These are phyloP conservation scores for Ascoidea rubescens DNA, from an alignment of 805 yeast genomes.

Conservation along the genomic window DNA sequence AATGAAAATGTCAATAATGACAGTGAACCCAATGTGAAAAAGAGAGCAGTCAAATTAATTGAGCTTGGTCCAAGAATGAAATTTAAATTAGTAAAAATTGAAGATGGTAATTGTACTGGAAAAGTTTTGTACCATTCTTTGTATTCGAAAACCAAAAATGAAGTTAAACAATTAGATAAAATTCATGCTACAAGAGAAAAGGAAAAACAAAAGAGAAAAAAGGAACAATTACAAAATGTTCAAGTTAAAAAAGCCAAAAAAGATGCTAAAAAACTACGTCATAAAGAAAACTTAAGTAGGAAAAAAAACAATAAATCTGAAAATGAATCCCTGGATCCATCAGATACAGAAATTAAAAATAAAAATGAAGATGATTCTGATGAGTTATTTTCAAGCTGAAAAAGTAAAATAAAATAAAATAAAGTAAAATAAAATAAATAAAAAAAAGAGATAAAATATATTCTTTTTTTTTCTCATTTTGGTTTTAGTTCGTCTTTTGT, in stretches of 20 bases:
- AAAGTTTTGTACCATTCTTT: slow-evolving; percentile 75
- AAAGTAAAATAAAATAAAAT: no score
- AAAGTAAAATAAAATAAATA: no score
- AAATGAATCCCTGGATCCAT: slow-evolving; percentile 1
- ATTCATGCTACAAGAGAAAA: slow-evolving; percentile 47
- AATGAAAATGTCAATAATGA: slow-evolving; percentile 12
- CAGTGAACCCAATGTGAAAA: slow-evolving; percentile 22
- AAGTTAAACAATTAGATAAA: slow-evolving; percentile 47
- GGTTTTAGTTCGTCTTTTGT: no score
- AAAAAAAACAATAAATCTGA: slow-evolving; percentile 6
- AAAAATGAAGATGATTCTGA: slow-evolving; percentile 3
- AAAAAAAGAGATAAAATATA: no score
- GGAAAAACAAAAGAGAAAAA: slow-evolving; percentile 58
- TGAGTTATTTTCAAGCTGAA: no score
- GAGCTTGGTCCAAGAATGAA: slow-evolving; percentile 88
- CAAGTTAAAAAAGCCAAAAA: slow-evolving; percentile 60
- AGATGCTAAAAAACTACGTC: slow-evolving; percentile 59
- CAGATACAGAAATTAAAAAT: slow-evolving; percentile 6
- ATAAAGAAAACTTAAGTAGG: slow-evolving; percentile 38
- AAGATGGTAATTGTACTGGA: slow-evolving; percentile 83
- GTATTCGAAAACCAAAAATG: slow-evolving; percentile 47
- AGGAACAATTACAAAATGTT: slow-evolving; percentile 68
- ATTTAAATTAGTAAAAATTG: slow-evolving; percentile 68
- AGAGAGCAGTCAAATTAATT: slow-evolving; percentile 81
- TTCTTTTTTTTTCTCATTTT: no score